A percentile compares a stretch with the other conserved stretches of the same genome.
phyloP scores from a whole-genome alignment of 2,329 filamentous ascomycete genomes.

The Fusarium sp. region DNA sequence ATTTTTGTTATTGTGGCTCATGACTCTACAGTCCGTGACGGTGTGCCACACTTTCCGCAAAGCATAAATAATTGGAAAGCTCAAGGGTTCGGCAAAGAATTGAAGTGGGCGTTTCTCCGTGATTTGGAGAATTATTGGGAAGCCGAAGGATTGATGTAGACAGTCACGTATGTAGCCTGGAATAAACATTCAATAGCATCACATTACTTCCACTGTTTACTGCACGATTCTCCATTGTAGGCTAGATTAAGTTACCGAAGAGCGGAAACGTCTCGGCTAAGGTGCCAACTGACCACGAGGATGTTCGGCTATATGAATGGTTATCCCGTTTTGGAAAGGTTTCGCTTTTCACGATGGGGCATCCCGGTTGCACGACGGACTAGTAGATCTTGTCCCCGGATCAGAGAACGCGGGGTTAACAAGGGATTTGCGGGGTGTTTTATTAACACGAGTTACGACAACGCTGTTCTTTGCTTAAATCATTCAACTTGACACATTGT shows the following conservation, averaged over 20 bases:
- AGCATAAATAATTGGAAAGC: constrained; percentile 38
- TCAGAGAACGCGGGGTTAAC: constrained; percentile 4
- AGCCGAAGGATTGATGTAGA: constrained; percentile 20
- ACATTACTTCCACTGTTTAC: background rate
- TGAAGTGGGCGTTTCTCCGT: constrained; percentile 38
- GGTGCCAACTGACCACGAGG: background rate
- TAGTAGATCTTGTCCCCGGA: background rate
- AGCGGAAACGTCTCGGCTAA: background rate
- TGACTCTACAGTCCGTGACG: constrained; percentile 38
- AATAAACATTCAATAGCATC: background rate
- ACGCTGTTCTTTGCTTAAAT: background rate
- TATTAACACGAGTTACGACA: background rate
- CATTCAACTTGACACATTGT: background rate
- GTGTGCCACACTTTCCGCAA: constrained; percentile 37
- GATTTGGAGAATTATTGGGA: constrained; percentile 37
- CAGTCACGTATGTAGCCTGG: background rate
- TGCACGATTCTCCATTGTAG: background rate
- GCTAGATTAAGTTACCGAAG: background rate
- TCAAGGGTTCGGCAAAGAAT: constrained; percentile 16
- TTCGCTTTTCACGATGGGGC: background rate
- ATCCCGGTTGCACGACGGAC: background rate
- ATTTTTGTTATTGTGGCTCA: constrained; percentile 37
- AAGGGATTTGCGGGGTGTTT: background rate
- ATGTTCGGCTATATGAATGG: constrained; percentile 4
- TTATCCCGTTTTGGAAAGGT: constrained; percentile 24